Evolutionary conservation across 2,329 filamentous ascomycete genomes (phyloP).

Genomic region (Pestalotiopsis sp.): DNA sequence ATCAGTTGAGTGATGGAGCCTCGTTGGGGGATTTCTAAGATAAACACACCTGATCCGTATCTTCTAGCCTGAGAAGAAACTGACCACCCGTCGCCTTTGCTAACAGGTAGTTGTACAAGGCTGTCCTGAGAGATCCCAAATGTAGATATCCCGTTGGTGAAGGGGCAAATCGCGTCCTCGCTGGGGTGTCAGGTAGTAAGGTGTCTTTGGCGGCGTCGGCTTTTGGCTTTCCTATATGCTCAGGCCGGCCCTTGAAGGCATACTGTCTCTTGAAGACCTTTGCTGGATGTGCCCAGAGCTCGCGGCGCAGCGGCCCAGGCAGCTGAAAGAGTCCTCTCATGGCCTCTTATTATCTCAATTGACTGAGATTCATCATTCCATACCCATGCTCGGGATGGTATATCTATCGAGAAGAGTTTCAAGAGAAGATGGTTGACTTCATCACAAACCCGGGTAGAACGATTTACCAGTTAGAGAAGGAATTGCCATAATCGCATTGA

Average conservation of each 20-base stretch:
- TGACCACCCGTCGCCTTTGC: slow-evolving; percentile 86
- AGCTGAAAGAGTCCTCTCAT: slow-evolving; percentile 28
- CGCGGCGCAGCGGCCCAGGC: slow-evolving; percentile 23
- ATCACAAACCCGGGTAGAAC: not conserved
- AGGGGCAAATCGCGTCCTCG: slow-evolving; percentile 87
- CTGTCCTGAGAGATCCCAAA: slow-evolving; percentile 87
- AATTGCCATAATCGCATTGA: not conserved
- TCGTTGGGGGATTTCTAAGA: slow-evolving; percentile 17
- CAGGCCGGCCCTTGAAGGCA: slow-evolving; percentile 29
- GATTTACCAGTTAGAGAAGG: not conserved
- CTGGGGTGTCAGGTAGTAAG: slow-evolving; percentile 57
- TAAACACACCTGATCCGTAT: slow-evolving; percentile 80
- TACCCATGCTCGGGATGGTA: not conserved
- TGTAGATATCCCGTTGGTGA: slow-evolving; percentile 95
- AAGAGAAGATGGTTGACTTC: not conserved
- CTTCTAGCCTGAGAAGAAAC: slow-evolving; percentile 89
- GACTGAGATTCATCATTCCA: not conserved
- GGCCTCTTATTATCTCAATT: not conserved
- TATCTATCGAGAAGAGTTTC: not conserved
- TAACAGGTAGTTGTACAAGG: slow-evolving; percentile 93
- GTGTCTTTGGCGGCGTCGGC: slow-evolving; percentile 17
- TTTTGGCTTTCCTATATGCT: slow-evolving; percentile 5
- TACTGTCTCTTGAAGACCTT: slow-evolving; percentile 25
- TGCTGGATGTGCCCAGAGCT: slow-evolving; percentile 18
- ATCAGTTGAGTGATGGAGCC: not conserved